Evolutionary conservation across 805 yeast species (phyloP), one percentile per base, ranked within the genome.

Genomic region (Candida parachauliodes): DNA sequence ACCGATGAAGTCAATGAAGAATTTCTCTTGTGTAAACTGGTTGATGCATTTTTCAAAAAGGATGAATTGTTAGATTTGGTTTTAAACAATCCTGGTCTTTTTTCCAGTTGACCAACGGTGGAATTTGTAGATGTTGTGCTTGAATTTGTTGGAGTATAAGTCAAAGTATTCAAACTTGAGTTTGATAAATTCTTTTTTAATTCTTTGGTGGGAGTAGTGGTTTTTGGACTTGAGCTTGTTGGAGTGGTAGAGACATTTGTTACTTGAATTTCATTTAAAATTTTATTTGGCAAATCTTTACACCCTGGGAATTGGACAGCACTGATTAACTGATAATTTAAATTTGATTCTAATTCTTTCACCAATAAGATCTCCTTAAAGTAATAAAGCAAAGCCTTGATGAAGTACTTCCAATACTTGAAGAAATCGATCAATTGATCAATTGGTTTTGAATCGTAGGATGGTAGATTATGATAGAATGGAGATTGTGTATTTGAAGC

Each of bases 281-380:
- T 30, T 12, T 41, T 44, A 19, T 36, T 34, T 21, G 47, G 65
- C 33, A 63, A 65, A 65, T 49, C 76, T 54, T 43, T 76, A 57
- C 54, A 76, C 8, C 69, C 69, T 6, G 70, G 70, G 39, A 64
- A 62, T 46, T 63, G 65, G 23, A 66, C 56, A 22, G 68, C 57
- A 35, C 51, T 59, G 26, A 68, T 52, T 31, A 68, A 46, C 47
- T 68, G 74, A 37, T 51, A 54, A 35, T 59, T 59, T 37, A 68
- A 48, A 46, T 65, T 56, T 10, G 59, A 46, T 26, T 52, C 58
- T 49, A 76, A 68, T 45, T 68, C 77, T 51, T 74, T 74, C 39
- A 75, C 73, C 36, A 74, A 55, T 25, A 72, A 56, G 40, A 73
- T 57, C 47, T 76, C 72, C 41, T 57, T 62, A 31, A 63, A 52